phyloP scores from a whole-genome alignment of 2,329 filamentous ascomycete species.

The Chrysosphaeria jannelii region DNA sequence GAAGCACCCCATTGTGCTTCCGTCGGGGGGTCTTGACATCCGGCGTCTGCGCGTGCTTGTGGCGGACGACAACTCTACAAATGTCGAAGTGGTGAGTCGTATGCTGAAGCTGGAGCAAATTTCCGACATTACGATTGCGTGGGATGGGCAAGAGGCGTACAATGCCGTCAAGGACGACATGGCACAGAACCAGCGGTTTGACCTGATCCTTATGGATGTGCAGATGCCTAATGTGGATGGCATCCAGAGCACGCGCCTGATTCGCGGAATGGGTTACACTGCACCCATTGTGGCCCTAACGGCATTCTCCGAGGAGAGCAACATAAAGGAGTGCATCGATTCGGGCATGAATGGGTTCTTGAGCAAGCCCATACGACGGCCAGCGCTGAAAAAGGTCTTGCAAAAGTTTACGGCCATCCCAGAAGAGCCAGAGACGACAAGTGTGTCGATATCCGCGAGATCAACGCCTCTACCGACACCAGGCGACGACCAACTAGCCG shows the following conservation, averaged over 20 bases:
- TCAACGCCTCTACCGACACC: no score
- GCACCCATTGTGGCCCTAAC: conserved; percentile 76
- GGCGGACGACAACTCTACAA: conserved; percentile 36
- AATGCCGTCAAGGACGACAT: conserved; percentile 63
- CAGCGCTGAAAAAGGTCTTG: conserved; percentile 59
- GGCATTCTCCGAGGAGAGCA: conserved; percentile 72
- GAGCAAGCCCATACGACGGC: conserved; percentile 45
- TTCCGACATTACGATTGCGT: conserved; percentile 70
- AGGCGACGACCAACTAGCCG: no score
- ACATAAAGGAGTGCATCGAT: conserved; percentile 61
- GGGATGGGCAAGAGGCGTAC: conserved; percentile 63
- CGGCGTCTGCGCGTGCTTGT: conserved; percentile 54
- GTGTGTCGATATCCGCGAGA: no score
- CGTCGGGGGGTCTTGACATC: no score
- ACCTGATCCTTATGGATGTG: conserved; percentile 88
- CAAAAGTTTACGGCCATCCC: conserved; percentile 60
- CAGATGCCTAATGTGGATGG: conserved; percentile 89
- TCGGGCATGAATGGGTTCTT: conserved; percentile 85
- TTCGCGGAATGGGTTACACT: conserved; percentile 60
- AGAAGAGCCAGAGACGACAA: conserved; percentile 29
- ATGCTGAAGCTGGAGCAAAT: conserved; percentile 49
- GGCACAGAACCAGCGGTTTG: conserved; percentile 40
- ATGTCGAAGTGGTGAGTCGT: conserved; percentile 25
- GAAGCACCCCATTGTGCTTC: no score
- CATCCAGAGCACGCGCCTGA: conserved; percentile 57